phyloP scores from a whole-genome alignment of 2,329 filamentous ascomycete species.

The Fusarium continuum region DNA sequence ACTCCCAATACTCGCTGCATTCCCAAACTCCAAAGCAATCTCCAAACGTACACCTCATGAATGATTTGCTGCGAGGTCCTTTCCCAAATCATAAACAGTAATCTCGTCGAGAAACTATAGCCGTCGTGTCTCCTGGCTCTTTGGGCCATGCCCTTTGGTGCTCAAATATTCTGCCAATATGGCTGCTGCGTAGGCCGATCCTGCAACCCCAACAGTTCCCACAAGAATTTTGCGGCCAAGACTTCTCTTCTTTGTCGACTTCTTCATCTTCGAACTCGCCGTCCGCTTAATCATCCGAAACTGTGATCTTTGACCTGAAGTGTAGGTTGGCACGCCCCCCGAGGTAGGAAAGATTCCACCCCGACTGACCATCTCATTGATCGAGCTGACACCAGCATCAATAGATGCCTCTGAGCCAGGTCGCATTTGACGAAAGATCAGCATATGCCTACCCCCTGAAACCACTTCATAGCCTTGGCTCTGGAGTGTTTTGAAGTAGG shows the following conservation, averaged over 20 bases:
- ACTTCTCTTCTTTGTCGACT: slow-evolving; percentile 51
- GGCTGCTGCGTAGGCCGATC: slow-evolving; percentile 66
- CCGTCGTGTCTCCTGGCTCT: slow-evolving; percentile 38
- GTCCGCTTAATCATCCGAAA: too few relatives aligned
- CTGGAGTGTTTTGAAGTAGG: slow-evolving; percentile 67
- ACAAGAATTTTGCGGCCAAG: slow-evolving; percentile 60
- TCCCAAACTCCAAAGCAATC: slow-evolving; percentile 17
- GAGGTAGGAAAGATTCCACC: slow-evolving; percentile 69
- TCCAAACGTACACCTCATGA: not conserved
- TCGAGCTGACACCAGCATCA: slow-evolving; percentile 60
- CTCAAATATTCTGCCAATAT: slow-evolving; percentile 67
- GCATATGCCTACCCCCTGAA: slow-evolving; percentile 68
- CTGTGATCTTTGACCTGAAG: slow-evolving; percentile 12
- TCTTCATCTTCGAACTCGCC: slow-evolving; percentile 18
- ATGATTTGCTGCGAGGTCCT: not conserved
- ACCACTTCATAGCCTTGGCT: slow-evolving; percentile 73
- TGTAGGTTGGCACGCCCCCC: slow-evolving; percentile 59
- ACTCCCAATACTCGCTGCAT: not conserved
- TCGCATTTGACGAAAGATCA: slow-evolving; percentile 72
- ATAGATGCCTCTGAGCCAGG: slow-evolving; percentile 11
- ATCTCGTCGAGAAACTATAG: not conserved
- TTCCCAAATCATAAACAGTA: not conserved
- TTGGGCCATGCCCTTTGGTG: slow-evolving; percentile 51
- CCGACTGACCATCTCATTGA: slow-evolving; percentile 63
- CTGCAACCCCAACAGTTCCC: slow-evolving; percentile 64